phyloP scores from a whole-genome alignment of 345 rosid species.

The Aquilaria sinensis region DNA sequence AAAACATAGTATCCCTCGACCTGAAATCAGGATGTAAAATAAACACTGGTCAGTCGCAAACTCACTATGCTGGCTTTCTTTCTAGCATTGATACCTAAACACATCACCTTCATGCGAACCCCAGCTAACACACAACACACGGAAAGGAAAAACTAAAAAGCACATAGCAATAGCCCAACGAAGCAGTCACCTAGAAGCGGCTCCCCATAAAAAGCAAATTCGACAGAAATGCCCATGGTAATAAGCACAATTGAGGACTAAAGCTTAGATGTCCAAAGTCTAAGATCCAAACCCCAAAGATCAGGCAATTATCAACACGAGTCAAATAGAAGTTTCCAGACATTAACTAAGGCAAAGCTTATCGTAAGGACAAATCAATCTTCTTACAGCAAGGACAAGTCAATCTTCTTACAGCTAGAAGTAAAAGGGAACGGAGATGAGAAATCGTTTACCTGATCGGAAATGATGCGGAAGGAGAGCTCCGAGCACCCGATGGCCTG shows the following conservation, averaged over 20 bases:
- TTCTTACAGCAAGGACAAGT: background rate
- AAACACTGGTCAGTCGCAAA: background rate
- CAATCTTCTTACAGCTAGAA: background rate
- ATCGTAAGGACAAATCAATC: background rate
- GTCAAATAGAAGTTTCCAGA: background rate
- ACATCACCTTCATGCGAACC: background rate
- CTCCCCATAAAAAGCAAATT: too few relatives aligned
- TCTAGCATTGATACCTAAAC: background rate
- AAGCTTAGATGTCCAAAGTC: too few relatives aligned
- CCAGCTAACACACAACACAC: background rate
- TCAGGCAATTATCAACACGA: background rate
- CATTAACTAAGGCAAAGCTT: background rate
- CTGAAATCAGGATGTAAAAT: conserved; percentile 2
- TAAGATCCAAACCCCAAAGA: background rate
- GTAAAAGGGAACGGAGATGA: background rate
- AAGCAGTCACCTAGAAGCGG: background rate
- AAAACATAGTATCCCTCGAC: conserved; percentile 40
- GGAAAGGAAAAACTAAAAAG: background rate
- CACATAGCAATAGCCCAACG: background rate
- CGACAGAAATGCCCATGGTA: too few relatives aligned
- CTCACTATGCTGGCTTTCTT: background rate
- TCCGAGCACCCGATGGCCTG: background rate
- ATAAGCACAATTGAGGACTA: too few relatives aligned
- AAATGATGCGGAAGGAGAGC: conserved; percentile 5
- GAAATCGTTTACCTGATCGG: conserved; percentile 24